A percentile compares a stretch with the other conserved stretches of the same genome.
Evolutionary conservation across 257 asterid genomes (phyloP).

Genomic region (Plantago elongata): DNA sequence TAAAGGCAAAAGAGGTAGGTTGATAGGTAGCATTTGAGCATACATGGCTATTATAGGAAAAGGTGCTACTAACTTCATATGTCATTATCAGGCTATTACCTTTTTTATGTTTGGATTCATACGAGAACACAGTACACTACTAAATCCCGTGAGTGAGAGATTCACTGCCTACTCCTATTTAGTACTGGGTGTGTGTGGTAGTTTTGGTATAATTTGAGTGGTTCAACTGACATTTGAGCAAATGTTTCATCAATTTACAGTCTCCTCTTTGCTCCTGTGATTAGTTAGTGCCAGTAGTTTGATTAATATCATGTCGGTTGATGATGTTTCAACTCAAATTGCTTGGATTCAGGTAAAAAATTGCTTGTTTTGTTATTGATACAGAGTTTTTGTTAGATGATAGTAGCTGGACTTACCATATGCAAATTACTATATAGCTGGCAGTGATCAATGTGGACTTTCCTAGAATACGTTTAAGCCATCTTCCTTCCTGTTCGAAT

Average conservation of each 20-base stretch:
- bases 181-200: background rate
- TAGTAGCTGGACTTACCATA: no score
- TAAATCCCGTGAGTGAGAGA: conserved; percentile 1
- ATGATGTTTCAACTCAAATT: background rate
- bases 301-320: background rate
- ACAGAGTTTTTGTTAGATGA: no score
- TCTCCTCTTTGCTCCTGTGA: conserved; percentile 3
- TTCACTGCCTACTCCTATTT: conserved; percentile 7
- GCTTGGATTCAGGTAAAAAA: background rate
- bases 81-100: conserved; percentile 13
- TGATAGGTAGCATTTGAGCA: no score
- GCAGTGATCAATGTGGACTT: background rate
- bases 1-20: no score
- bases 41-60: no score
- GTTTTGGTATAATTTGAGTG: background rate
- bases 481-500: background rate
- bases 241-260: conserved; percentile 3
- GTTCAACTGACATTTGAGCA: conserved; percentile 7
- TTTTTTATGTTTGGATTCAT: background rate
- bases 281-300: background rate
- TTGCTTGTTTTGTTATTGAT: background rate
- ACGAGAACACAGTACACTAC: background rate
- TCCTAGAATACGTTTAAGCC: background rate
- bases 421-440: no score
- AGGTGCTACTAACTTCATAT: conserved; percentile 8